A percentile compares a stretch with the other conserved stretches of the same genome.
Evolutionary conservation across 2,329 filamentous ascomycete genomes (phyloP).

Genomic region (Diaporthe citrichinensis): DNA sequence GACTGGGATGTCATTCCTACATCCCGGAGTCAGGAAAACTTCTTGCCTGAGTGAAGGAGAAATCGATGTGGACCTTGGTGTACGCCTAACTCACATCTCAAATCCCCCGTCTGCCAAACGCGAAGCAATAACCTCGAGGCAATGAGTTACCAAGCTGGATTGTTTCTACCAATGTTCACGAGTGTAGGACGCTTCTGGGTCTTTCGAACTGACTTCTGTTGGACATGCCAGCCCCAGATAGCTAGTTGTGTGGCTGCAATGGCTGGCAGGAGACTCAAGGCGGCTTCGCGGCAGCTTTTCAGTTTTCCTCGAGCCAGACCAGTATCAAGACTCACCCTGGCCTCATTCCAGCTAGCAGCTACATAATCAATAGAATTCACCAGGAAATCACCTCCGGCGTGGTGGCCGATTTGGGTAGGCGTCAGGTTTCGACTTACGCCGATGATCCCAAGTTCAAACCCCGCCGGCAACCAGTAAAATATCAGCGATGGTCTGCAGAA

Average conservation of each 20-base stretch:
- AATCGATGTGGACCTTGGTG: neutral
- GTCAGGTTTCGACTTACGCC: neutral
- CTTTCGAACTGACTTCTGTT: neutral
- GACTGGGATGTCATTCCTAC: too few relatives aligned
- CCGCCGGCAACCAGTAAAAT: slow-evolving; percentile 4
- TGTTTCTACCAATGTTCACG: neutral
- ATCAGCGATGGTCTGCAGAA: slow-evolving; percentile 3
- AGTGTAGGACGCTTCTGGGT: neutral
- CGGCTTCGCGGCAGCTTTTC: neutral
- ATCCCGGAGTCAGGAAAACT: neutral
- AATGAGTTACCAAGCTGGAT: neutral
- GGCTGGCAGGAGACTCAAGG: neutral
- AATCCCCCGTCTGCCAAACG: neutral
- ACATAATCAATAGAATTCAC: neutral
- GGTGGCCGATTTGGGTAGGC: slow-evolving; percentile 3
- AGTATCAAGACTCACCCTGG: too few relatives aligned
- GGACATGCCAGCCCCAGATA: neutral
- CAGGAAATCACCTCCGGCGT: neutral
- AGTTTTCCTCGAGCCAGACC: neutral
- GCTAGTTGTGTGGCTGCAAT: neutral
- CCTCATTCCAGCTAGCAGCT: neutral
- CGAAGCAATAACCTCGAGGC: neutral
- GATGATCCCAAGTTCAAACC: neutral
- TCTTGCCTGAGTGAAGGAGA: neutral
- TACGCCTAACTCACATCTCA: neutral